Percentiles rank a stretch among this genome's conserved stretches.
These are phyloP conservation scores for Echium plantagineum DNA, from an alignment of 257 asterid species.

Conservation along the genomic window DNA sequence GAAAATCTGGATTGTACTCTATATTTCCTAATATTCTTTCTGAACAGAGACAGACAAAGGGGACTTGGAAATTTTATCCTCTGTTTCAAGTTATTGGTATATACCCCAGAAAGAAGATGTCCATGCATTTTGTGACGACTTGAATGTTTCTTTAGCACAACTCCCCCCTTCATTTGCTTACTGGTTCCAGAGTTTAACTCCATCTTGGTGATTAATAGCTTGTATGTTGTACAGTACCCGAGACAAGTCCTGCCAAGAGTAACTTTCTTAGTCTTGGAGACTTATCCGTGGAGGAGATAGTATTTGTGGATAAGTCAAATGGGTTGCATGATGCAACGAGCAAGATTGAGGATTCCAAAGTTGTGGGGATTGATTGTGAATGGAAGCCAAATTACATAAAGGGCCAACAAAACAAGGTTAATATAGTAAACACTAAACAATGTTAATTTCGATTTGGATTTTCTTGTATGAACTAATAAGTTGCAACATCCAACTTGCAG, in stretches of 20 bases:
- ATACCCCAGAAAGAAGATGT: neutral
- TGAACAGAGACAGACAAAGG: no score
- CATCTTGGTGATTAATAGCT: neutral
- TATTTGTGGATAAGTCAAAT: constrained; percentile 68
- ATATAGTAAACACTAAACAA: neutral
- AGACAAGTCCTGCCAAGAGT: constrained; percentile 28
- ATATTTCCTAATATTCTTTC: no score
- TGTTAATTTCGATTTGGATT: neutral
- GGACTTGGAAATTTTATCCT: no score
- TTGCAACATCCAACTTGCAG: constrained; percentile 30
- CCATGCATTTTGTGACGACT: neutral
- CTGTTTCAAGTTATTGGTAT: no score
- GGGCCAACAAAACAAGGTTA: constrained; percentile 74
- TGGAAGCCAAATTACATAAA: constrained; percentile 88
- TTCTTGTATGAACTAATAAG: neutral
- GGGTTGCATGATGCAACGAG: constrained; percentile 44
- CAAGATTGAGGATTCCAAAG: constrained; percentile 67
- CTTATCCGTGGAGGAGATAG: constrained; percentile 54
- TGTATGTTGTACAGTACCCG: constrained; percentile 35
- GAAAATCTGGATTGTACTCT: no score
- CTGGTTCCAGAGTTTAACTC: neutral
- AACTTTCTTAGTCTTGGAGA: constrained; percentile 65
- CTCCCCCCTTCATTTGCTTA: neutral
- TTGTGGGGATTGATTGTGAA: constrained; percentile 88
- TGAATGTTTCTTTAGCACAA: neutral